Evolutionary conservation across 2,329 filamentous ascomycete species (phyloP), one percentile per base, ranked within the genome.

Genomic region (Akanthomyces uredinophilus): DNA sequence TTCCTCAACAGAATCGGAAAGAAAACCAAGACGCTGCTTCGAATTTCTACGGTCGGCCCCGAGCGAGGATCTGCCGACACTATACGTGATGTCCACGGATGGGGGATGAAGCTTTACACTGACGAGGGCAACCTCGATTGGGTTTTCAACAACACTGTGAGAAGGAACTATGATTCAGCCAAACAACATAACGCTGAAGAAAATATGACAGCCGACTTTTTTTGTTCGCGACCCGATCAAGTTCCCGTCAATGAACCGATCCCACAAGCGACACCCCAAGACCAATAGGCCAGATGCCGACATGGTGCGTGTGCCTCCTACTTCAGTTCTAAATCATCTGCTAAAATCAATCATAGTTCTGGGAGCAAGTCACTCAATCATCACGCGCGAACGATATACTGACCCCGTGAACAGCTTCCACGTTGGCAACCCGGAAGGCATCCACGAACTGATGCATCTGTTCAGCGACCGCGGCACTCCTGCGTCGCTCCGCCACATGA

Each of bases 41-140:
- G 88, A 22, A 88, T 91, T 70, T 90, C 87, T 0, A 91, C 87
- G 7, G 88, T 91, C 14, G 85, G 86, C n/a, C 86, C 86, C 6
- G 87, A 83, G 50, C 79, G 83, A 20, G 88, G 88, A 35, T 87
- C 85, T 64, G 81, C 85, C 1, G 88, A 91, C 66, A 86, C 85
- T 0, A 85, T 84, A 5, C 82, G 88, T 35, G 88, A 91, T 75
- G 85, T 89, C 0, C 32, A 35, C 32, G 32, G 32, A 1, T 90
- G 89, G 68, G 86, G 87, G 2, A 63, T 73, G 61, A 74, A 75
- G 64, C 67, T 74, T 43, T 90, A 89, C 68, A 90, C 88, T 0
- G 85, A 89, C 41, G 86, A 90, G 65, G 88, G 88, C 90, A 35
- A 90, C 71, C 62, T 72, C 78, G 84, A 88, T 64, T 83, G 87